Conservation (phyloP, 192 early-diverging fungal genomes). For the Backusella morwellensis region DNA sequence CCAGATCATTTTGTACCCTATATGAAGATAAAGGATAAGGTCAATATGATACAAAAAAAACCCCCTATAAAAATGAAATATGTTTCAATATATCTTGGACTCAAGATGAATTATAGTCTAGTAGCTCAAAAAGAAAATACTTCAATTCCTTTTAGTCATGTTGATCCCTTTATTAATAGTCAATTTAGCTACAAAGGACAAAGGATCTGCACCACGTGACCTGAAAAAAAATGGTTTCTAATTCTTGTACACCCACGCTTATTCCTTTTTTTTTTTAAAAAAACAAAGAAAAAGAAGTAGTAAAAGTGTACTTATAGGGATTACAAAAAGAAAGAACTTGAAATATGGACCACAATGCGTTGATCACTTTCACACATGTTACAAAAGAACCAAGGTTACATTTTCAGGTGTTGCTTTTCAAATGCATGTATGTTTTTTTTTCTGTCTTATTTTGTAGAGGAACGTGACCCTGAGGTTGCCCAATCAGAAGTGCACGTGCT, state of each 20-base stretch:
- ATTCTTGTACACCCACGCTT: not conserved
- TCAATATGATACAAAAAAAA: too few relatives aligned
- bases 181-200: too few relatives aligned
- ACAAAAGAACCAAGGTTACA: not conserved
- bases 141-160: too few relatives aligned
- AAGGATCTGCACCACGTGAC: not conserved
- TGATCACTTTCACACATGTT: not conserved
- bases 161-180: too few relatives aligned
- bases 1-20: too few relatives aligned
- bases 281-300: not conserved
- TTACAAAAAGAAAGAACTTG: not conserved
- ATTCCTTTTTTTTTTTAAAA: not conserved
- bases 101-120: too few relatives aligned
- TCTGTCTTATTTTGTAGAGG: not conserved
- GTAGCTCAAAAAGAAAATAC: too few relatives aligned
- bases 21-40: too few relatives aligned
- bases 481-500: constrained; percentile 19
- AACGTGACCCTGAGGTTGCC: constrained; percentile 16
- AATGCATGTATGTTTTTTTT: constrained; percentile 2
- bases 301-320: not conserved
- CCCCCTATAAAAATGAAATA: too few relatives aligned
- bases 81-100: too few relatives aligned
- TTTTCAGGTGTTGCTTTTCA: not conserved
- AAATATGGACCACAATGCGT: not conserved
- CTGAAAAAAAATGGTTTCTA: not conserved